Evolutionary conservation across 495 filamentous ascomycete genomes (phyloP), one percentile per base, ranked within the genome.

Genomic region (Trichocladium antarcticum): DNA sequence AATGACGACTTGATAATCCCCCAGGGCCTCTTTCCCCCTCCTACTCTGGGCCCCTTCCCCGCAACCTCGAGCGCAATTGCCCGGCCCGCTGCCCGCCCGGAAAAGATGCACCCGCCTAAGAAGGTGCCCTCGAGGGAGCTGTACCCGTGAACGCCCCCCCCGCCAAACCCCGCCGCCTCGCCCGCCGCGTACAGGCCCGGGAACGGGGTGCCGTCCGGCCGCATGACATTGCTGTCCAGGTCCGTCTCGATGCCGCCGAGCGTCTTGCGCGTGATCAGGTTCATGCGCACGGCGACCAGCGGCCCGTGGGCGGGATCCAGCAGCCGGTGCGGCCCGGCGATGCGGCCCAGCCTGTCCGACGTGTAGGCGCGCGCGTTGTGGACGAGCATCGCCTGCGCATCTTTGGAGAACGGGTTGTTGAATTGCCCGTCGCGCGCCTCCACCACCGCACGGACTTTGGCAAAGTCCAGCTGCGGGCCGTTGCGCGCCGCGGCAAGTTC

Each of bases 211-310:
- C 70, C 72, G 37, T 71, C 61, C 1, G 65, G 55, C 45, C 55
- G 57, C 62, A 75, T 66, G 2, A 72, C 74, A 14, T 72, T 65
- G 45, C 69, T 72, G 41, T 64, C 55, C 5, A 76, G 51, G 53
- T 76, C 68, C 15, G 74, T 76, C 64, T 76, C 71, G n/a, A 74
- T 61, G 0, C 73, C 73, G 21, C 73, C 73, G 1, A 76, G 66
- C 14, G 71, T 74, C 63, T 75, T 76, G 17, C 72, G 61, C 20
- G 71, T 76, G 3, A 76, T 59, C 41, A 75, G 45, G 56, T 76
- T 73, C 66, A 76, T 65, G 12, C 68, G 55, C 1, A 76, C 72
- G 6, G 73, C 73, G 24, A 75, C 72, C 31, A 76, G 50, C 20
- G 72, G 71, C 0, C 73, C 73, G 34, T 71, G 53, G 37, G 65